Evolutionary conservation across 169 alveolate genomes (phyloP), one percentile per base, ranked within the genome.

Genomic region (Plasmodium malariae): DNA sequence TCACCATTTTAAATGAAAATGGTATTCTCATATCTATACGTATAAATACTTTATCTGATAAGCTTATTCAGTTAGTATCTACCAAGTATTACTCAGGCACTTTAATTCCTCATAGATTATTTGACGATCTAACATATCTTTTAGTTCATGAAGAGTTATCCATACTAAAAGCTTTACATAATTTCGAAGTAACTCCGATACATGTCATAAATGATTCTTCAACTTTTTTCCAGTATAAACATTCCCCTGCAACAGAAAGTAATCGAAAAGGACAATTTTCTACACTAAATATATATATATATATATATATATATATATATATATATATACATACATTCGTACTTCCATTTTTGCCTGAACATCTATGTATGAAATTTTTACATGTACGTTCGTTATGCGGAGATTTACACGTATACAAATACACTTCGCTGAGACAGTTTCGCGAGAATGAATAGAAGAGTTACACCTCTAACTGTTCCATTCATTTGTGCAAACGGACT

Each of bases 1-100:
- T 83, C 32, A 26, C 43, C 30, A 83, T 83, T 49, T 83, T 83
- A 67, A 83, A 83, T 45, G 91, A 83, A 83, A 83, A 83, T 49
- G 91, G 91, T 2, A 67, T 83, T 30, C 71, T 83, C 19, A 83
- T 60, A 67, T 83, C 91, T 55, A 67, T 83, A 17, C 73, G 19
- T 12, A 67, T 67, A 2, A 67, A 83, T 54, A 67, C 91, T 4
- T 37, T 67, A 14, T 85, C 83, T 12, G 83, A 83, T 49, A 65
- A 55, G 14, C 12, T 36, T 4, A 83, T 83, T 51, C 91, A 83
- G 60, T 45, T 83, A 9, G 85, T 83, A 21, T 67, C 91, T n/a
- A 83, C 80, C 21, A 83, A 83, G 28, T 83, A 83, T 83, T 83
- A 67, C 43, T 67, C 91, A 1, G 67, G 19, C 30, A 83, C 91